Evolutionary conservation across 768 basidiomycete species (phyloP).

Genomic region (Kwoniella heveanensis): DNA sequence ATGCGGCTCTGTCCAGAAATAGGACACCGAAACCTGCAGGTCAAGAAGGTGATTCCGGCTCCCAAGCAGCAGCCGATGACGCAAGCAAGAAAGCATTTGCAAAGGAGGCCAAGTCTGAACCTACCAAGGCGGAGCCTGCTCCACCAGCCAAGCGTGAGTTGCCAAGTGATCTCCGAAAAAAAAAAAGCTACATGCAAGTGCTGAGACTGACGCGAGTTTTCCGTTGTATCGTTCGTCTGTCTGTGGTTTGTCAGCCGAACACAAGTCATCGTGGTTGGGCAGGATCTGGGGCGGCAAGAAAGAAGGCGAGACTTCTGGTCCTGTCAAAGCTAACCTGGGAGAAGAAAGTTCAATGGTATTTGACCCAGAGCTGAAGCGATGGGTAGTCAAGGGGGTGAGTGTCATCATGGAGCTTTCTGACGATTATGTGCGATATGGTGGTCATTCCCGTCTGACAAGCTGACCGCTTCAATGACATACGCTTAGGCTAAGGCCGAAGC

Average conservation of each 20-base stretch:
- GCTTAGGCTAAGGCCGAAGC: conserved; percentile 61
- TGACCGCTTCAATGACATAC: too few relatives aligned
- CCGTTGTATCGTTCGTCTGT: too few relatives aligned
- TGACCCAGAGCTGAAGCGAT: conserved; percentile 90
- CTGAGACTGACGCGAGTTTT: too few relatives aligned
- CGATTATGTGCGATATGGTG: too few relatives aligned
- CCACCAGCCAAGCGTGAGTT: conserved; percentile 28
- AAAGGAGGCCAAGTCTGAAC: conserved; percentile 31
- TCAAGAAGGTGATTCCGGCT: conserved; percentile 52
- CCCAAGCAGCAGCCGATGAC: not conserved
- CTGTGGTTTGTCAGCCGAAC: conserved; percentile 22
- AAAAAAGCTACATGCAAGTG: too few relatives aligned
- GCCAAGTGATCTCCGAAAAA: too few relatives aligned
- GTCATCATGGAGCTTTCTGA: too few relatives aligned
- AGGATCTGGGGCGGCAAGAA: conserved; percentile 79
- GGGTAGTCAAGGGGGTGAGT: conserved; percentile 90
- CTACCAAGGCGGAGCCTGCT: conserved; percentile 8
- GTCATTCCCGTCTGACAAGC: too few relatives aligned
- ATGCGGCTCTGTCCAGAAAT: conserved; percentile 59
- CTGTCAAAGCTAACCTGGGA: conserved; percentile 87
- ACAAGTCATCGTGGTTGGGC: conserved; percentile 66
- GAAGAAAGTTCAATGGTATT: conserved; percentile 88
- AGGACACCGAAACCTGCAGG: conserved; percentile 36
- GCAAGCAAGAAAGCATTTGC: conserved; percentile 36
- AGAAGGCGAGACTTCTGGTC: conserved; percentile 63